These are phyloP conservation scores for Phoenix dactylifera DNA, from an alignment of 176 grass and related monocot species.

Conservation along the genomic window DNA sequence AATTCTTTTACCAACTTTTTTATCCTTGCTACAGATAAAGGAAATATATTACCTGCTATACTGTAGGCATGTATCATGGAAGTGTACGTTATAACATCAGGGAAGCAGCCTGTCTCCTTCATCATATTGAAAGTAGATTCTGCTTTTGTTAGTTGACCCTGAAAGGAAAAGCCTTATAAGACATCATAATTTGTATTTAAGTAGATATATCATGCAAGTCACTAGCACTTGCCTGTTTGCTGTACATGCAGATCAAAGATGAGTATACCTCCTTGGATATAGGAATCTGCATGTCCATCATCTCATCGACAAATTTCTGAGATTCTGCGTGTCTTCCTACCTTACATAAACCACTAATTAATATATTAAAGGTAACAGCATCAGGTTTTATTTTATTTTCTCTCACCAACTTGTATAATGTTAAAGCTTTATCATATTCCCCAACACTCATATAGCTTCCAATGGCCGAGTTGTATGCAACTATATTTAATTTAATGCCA, in stretches of 20 bases:
- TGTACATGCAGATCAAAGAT: conserved; percentile 76
- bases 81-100: conserved; percentile 97
- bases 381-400: conserved; percentile 51
- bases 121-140: conserved; percentile 70
- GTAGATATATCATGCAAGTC: conserved; percentile 4
- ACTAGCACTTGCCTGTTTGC: conserved; percentile 56
- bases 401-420: conserved; percentile 67
- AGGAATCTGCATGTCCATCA: conserved; percentile 56
- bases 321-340: conserved; percentile 56
- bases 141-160: conserved; percentile 70
- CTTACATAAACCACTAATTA: conserved; percentile 77
- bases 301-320: conserved; percentile 69
- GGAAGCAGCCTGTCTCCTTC: conserved; percentile 52
- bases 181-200: conserved; percentile 17
- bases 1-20: conserved; percentile 3
- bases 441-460: conserved; percentile 71
- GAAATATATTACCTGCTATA: conserved; percentile 45
- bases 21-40: conserved; percentile 8
- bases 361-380: conserved; percentile 75
- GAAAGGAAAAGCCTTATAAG: conserved; percentile 34
- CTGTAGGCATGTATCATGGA: conserved; percentile 71
- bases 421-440: conserved; percentile 74
- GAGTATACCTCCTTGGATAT: conserved; percentile 83
- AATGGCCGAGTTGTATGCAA: conserved; percentile 88
- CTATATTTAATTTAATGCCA: conserved; percentile 66